These are phyloP conservation scores for Candida ponderosae DNA, from an alignment of 805 yeast genomes.

Conservation along the genomic window DNA sequence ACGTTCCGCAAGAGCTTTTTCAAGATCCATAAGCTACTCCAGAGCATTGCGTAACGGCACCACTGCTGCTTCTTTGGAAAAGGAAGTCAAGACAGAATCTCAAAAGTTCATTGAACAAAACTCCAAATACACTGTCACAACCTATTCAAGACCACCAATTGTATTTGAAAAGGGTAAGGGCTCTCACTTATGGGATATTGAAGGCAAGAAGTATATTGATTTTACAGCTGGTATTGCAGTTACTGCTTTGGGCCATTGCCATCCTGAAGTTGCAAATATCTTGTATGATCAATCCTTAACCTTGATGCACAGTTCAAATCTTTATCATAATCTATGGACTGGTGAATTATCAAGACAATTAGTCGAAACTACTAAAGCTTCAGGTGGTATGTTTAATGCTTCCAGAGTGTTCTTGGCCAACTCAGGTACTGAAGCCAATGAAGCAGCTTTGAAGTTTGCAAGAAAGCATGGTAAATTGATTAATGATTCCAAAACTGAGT, in stretches of 20 bases:
- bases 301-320: slow-evolving; percentile 77
- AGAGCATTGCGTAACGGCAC: no score
- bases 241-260: slow-evolving; percentile 85
- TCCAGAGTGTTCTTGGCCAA: slow-evolving; percentile 64
- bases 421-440: slow-evolving; percentile 77
- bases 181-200: slow-evolving; percentile 72
- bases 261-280: slow-evolving; percentile 66
- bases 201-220: slow-evolving; percentile 73
- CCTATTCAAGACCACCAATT: slow-evolving; percentile 72
- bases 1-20: neutral
- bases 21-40: neutral
- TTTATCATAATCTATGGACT: slow-evolving; percentile 80
- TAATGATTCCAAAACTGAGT: slow-evolving; percentile 53
- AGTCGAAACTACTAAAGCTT: slow-evolving; percentile 55
- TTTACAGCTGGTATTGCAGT: slow-evolving; percentile 97
- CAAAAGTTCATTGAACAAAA: slow-evolving; percentile 26
- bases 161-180: slow-evolving; percentile 79
- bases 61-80: neutral
- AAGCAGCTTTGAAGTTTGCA: slow-evolving; percentile 70
- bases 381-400: slow-evolving; percentile 81
- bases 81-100: slow-evolving; percentile 21
- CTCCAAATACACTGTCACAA: slow-evolving; percentile 51
- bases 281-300: slow-evolving; percentile 63
- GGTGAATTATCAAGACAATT: slow-evolving; percentile 68
- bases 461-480: slow-evolving; percentile 68